Evolutionary conservation across 345 rosid species (phyloP).

Genomic region (Pugionium cornutum): DNA sequence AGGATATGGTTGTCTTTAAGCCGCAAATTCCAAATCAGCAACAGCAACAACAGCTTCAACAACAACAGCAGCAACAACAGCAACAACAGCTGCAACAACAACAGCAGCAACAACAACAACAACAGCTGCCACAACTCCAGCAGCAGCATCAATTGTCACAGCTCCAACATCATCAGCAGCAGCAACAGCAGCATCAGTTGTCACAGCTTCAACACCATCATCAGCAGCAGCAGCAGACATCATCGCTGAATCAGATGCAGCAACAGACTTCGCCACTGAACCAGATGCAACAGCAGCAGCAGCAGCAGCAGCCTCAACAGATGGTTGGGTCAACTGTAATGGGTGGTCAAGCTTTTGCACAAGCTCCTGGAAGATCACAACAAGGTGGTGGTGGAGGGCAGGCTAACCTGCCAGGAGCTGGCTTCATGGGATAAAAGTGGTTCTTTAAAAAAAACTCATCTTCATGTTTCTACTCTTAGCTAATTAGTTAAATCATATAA

Average conservation of each 20-base stretch:
- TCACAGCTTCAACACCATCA: slow-evolving; percentile 48
- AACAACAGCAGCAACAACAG: slow-evolving; percentile 35
- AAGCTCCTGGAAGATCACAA: slow-evolving; percentile 77
- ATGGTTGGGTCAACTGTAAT: slow-evolving; percentile 75
- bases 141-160: slow-evolving; percentile 47
- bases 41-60: slow-evolving; percentile 45
- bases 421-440: slow-evolving; percentile 49
- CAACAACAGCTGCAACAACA: slow-evolving; percentile 45
- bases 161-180: slow-evolving; percentile 49
- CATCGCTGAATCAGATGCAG: slow-evolving; percentile 34
- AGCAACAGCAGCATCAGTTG: slow-evolving; percentile 37
- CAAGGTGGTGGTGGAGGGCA: slow-evolving; percentile 43
- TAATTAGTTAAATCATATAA: slow-evolving; percentile 25
- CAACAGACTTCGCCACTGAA: slow-evolving; percentile 43
- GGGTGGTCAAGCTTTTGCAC: slow-evolving; percentile 66
- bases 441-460: background rate
- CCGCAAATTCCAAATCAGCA: slow-evolving; percentile 83
- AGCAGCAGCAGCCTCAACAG: slow-evolving; percentile 57
- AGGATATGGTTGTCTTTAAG: slow-evolving; percentile 98
- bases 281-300: slow-evolving; percentile 48
- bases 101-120: slow-evolving; percentile 43
- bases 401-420: slow-evolving; percentile 71
- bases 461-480: slow-evolving; percentile 18
- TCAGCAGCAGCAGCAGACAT: slow-evolving; percentile 42
- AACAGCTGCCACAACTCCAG: slow-evolving; percentile 45